A percentile compares a stretch with the other conserved stretches of the same genome.
Evolutionary conservation across 2,329 filamentous ascomycete species (phyloP).

Genomic region (Tolypocladium ophioglossoides): DNA sequence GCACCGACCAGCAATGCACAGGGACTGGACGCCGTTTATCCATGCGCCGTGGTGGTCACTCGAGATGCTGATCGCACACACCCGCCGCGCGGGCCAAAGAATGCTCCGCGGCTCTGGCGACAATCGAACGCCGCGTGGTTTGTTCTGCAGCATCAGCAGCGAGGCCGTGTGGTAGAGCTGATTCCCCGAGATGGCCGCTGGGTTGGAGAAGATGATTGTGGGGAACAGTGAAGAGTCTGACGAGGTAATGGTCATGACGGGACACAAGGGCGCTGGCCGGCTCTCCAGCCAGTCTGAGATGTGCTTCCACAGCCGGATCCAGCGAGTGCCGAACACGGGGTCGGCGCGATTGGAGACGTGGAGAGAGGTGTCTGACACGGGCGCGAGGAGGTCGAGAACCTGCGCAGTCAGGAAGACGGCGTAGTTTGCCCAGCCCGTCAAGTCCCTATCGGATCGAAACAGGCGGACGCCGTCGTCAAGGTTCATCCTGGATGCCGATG

Average conservation of each 20-base stretch:
- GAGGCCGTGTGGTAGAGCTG: slow-evolving; percentile 43
- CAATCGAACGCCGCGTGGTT: slow-evolving; percentile 28
- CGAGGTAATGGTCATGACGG: slow-evolving; percentile 22
- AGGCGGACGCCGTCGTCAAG: slow-evolving; percentile 20
- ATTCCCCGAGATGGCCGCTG: slow-evolving; percentile 41
- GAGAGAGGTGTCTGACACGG: slow-evolving; percentile 7
- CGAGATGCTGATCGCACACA: slow-evolving; percentile 41
- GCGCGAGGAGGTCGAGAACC: slow-evolving; percentile 27
- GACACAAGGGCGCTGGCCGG: slow-evolving; percentile 23
- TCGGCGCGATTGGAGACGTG: slow-evolving; percentile 11
- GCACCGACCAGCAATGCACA: slow-evolving; percentile 41
- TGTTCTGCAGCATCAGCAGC: slow-evolving; percentile 38
- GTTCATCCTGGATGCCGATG: slow-evolving; percentile 14
- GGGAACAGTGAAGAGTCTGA: slow-evolving; percentile 37
- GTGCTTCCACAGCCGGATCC: slow-evolving; percentile 26
- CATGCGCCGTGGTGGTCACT: slow-evolving; percentile 43
- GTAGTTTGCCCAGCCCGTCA: slow-evolving; percentile 40
- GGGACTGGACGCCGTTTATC: slow-evolving; percentile 42
- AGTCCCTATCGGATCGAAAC: slow-evolving; percentile 22
- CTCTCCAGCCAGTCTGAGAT: slow-evolving; percentile 29
- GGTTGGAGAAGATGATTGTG: slow-evolving; percentile 37
- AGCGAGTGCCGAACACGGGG: slow-evolving; percentile 15
- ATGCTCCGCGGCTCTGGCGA: slow-evolving; percentile 23
- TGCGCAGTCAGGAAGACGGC: slow-evolving; percentile 37
- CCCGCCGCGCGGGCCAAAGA: slow-evolving; percentile 41